phyloP scores from a whole-genome alignment of 2,329 filamentous ascomycete species.

The Fusarium solani-melongenae region DNA sequence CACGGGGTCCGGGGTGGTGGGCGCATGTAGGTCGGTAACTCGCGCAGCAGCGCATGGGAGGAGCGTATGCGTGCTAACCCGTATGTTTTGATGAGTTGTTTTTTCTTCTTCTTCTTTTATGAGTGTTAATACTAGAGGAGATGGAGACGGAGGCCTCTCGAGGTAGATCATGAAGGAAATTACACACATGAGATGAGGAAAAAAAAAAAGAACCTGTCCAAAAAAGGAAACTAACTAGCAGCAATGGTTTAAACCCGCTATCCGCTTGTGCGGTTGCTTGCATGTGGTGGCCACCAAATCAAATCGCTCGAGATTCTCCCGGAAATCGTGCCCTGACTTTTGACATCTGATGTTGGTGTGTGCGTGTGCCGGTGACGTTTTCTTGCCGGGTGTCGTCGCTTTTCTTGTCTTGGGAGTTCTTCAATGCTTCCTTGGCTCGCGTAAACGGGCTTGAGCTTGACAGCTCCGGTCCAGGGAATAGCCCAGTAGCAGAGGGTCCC shows the following conservation, averaged over 20 bases:
- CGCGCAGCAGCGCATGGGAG: background rate
- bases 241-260: background rate
- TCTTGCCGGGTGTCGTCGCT: background rate
- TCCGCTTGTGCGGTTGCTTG: background rate
- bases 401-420: constrained; percentile 3
- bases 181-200: background rate
- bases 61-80: background rate
- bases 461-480: background rate
- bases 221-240: constrained; percentile 28
- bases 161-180: background rate
- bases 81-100: constrained; percentile 28
- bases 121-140: background rate
- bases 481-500: background rate
- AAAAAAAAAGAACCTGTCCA: constrained; percentile 12
- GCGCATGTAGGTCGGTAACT: background rate
- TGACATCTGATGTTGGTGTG: background rate
- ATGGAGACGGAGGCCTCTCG: constrained; percentile 30
- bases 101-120: constrained; percentile 1
- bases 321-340: background rate
- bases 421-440: background rate
- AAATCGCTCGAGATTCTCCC: background rate
- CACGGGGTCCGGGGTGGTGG: background rate
- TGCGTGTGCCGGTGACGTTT: background rate
- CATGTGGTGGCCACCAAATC: background rate
- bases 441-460: background rate